phyloP scores from a whole-genome alignment of 768 basidiomycete species.

The Cystobasidium tubakii region DNA sequence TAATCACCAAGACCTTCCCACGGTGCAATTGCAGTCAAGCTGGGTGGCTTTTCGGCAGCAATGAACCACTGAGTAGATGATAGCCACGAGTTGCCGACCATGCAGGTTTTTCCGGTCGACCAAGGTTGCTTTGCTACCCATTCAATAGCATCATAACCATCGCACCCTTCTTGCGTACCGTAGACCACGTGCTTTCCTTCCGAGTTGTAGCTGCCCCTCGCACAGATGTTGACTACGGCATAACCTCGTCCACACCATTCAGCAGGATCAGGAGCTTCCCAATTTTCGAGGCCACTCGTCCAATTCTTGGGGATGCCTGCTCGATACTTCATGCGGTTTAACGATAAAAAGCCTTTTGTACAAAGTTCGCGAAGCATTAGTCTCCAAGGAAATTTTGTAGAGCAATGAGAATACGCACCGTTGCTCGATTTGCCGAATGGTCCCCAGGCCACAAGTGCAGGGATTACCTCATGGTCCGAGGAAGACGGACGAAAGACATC shows the following conservation, averaged over 20 bases:
- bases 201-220: background rate
- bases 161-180: background rate
- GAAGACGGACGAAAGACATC: background rate
- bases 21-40: background rate
- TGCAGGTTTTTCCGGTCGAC: background rate
- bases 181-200: background rate
- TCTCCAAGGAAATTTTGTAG: no score
- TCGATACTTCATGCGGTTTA: background rate
- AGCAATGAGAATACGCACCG: background rate
- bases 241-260: conserved; percentile 2
- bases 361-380: no score
- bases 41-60: background rate
- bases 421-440: conserved; percentile 7
- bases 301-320: background rate
- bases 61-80: conserved; percentile 2
- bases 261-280: background rate
- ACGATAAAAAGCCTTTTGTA: background rate
- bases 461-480: background rate
- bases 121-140: background rate
- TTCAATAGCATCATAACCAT: background rate
- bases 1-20: conserved; percentile 7
- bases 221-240: background rate
- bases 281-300: conserved; percentile 3
- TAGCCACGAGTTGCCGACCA: conserved; percentile 11
- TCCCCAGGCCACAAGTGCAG: background rate